Evolutionary conservation across 1,139 yeast species (phyloP), one percentile per base, ranked within the genome.

Genomic region (Candida dubliniensis): DNA sequence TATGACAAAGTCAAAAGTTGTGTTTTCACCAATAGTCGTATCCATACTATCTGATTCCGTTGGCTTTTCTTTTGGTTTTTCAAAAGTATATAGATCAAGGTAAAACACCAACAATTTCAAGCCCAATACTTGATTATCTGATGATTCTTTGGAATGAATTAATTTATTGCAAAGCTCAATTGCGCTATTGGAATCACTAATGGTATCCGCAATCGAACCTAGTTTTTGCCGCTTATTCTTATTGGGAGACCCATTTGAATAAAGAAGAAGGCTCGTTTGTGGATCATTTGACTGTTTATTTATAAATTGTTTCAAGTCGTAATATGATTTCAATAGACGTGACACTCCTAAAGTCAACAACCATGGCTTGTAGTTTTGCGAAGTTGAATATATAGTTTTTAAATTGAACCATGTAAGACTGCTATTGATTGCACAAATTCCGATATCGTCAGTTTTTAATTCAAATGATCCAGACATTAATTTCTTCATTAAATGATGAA

Each of bases 361-460:
- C 79, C 78, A 74, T 0, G 69, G 59, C 14, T 55, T 56, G 36
- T 46, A 38, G 15, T 57, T 56, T 9, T 49, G 46, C 0, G 63
- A 52, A 4, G 43, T 46, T 27, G 71, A 51, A 31, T 53, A 57
- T 3, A 69, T 49, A 8, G 64, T 53, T 8, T 52, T 58, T 8
- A 66, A 51, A 15, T 52, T 51, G 44, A 68, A 71, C 74, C 75
- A 67, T 8, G 57, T 48, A 8, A 33, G 24, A 6, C 53, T 45
- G 1, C 49, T 46, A 33, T 10, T 46, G 30, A 43, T 27, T 14
- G 47, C 45, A 8, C 46, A 18, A 2, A 66, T 26, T 4, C 62
- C 60, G 9, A 68, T 37, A 27, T 63, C 65, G 2, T 51, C 45
- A 1, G 43, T 29, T 4, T 49, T 43, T 13, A 70, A 45, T 34